phyloP scores from a whole-genome alignment of 129 eudicot genomes.

The Saussurea involucrata region DNA sequence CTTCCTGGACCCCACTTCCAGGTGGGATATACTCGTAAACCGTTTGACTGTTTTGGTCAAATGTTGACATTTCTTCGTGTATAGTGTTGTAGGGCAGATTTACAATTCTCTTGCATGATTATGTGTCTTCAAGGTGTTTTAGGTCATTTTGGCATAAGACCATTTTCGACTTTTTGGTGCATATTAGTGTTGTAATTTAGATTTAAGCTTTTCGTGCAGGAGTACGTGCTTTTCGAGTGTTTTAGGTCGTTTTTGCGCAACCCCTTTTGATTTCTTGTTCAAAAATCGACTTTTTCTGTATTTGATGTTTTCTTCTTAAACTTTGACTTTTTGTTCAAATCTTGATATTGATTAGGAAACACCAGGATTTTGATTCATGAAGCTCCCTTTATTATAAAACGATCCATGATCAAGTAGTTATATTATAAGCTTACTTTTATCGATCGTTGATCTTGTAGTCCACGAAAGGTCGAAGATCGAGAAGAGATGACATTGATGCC shows the following conservation, averaged over 20 bases:
- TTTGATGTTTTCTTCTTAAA: not conserved
- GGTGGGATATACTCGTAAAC: not conserved
- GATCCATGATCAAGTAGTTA: not conserved
- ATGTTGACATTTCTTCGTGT: not conserved
- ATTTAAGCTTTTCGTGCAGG: no score
- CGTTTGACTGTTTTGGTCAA: not conserved
- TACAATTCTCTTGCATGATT: conserved; percentile 2
- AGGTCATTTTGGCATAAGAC: not conserved
- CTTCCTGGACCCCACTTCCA: no score
- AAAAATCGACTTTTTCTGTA: not conserved
- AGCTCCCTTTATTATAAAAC: not conserved
- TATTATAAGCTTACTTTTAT: conserved; percentile 4
- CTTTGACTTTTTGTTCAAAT: not conserved
- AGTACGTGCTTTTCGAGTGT: no score
- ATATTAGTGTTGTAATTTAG: no score
- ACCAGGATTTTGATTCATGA: not conserved
- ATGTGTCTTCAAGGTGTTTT: not conserved
- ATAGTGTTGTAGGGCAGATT: not conserved
- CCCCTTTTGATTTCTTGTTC: not conserved
- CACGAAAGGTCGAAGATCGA: conserved; percentile 68
- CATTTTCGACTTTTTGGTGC: not conserved
- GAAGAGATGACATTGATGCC: conserved; percentile 84
- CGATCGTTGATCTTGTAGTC: conserved; percentile 43
- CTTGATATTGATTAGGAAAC: not conserved
- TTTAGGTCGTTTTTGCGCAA: not conserved